Conservation (phyloP, 257 asterid species). For the Schizonepeta tenuifolia region DNA sequence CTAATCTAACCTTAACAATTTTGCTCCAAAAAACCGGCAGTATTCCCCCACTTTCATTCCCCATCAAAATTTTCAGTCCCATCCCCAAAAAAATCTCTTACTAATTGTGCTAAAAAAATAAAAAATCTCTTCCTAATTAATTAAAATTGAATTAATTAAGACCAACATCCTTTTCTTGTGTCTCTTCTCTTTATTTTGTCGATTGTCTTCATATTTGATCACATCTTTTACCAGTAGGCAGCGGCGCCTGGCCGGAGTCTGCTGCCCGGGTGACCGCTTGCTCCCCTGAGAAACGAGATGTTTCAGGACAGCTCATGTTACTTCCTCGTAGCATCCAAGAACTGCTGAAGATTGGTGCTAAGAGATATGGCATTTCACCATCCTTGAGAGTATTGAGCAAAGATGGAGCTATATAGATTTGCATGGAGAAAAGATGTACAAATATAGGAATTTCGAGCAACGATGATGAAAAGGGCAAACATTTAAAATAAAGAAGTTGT, state of each 20-base stretch:
- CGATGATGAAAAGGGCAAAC: too few species aligned
- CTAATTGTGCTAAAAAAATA: too few species aligned
- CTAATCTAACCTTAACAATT: too few species aligned
- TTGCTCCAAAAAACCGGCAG: too few species aligned
- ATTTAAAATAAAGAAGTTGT: neutral
- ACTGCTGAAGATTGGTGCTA: slow-evolving; percentile 50
- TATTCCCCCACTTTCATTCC: too few species aligned
- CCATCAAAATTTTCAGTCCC: too few species aligned
- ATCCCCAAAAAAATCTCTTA: too few species aligned
- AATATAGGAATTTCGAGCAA: neutral
- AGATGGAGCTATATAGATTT: slow-evolving; percentile 48
- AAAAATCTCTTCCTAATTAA: too few species aligned
- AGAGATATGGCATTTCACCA: slow-evolving; percentile 45
- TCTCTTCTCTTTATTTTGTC: too few species aligned
- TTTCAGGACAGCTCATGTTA: slow-evolving; percentile 49
- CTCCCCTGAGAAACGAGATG: slow-evolving; percentile 66
- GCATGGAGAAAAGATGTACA: neutral
- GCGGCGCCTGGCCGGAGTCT: neutral
- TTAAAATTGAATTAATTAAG: too few species aligned
- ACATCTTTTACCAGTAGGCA: slow-evolving; percentile 23
- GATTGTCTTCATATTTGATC: too few species aligned
- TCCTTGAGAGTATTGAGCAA: slow-evolving; percentile 43
- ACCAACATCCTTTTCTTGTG: too few species aligned
- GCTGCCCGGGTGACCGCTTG: slow-evolving; percentile 57
- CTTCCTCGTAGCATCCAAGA: slow-evolving; percentile 57